Conservation (phyloP, 306 rosid species). For the Quillaja saponaria region DNA sequence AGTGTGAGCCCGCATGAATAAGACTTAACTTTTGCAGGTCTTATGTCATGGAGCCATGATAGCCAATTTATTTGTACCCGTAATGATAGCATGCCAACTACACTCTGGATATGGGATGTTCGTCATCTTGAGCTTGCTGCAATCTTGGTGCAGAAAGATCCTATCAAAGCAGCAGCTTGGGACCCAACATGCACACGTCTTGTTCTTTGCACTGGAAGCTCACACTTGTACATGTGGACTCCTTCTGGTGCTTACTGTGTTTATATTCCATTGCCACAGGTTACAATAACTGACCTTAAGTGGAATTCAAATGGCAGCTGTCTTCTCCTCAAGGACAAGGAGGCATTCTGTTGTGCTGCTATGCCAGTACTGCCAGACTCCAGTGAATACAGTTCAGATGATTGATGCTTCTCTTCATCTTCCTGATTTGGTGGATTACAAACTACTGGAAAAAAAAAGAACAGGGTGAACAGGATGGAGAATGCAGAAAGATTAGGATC, state of each 20-base stretch:
- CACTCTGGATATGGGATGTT: constrained; percentile 94
- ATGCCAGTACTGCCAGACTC: constrained; percentile 69
- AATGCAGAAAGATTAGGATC: too few relatives aligned
- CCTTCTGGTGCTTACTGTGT: constrained; percentile 89
- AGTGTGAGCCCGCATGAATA: too few relatives aligned
- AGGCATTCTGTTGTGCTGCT: constrained; percentile 85
- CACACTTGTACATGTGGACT: constrained; percentile 94
- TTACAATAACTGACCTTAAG: constrained; percentile 67
- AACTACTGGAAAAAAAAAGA: too few relatives aligned
- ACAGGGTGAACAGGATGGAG: too few relatives aligned
- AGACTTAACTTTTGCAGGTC: constrained; percentile 64
- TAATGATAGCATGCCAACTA: constrained; percentile 86
- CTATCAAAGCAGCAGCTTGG: constrained; percentile 87
- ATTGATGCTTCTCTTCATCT: constrained; percentile 35
- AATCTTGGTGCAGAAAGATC: constrained; percentile 85
- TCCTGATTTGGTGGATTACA: too few relatives aligned
- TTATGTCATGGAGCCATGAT: constrained; percentile 86
- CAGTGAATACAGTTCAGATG: constrained; percentile 88
- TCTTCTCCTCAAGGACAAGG: constrained; percentile 88
- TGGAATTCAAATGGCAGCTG: constrained; percentile 98
- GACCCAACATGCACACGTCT: constrained; percentile 86
- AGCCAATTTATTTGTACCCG: constrained; percentile 93
- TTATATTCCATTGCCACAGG: constrained; percentile 65
- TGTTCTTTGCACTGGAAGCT: constrained; percentile 77
- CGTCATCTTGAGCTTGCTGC: constrained; percentile 82